phyloP scores from a whole-genome alignment of 441 rosid genomes.

The Lepidium campestre region DNA sequence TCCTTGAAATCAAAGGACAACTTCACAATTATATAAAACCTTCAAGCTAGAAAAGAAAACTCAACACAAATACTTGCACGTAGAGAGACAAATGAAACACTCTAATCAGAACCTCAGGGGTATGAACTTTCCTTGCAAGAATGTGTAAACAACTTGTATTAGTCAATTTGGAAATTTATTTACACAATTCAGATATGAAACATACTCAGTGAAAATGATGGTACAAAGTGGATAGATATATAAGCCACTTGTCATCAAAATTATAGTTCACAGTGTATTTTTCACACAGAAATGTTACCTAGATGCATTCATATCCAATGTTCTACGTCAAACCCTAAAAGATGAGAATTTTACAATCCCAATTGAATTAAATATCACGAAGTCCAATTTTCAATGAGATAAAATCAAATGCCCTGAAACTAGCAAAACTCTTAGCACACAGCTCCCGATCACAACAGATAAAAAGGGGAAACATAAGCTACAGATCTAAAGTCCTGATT shows the following conservation, averaged over 20 bases:
- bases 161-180: background rate
- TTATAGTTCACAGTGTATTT: background rate
- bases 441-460: background rate
- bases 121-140: background rate
- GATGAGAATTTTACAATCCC: background rate
- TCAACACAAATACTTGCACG: background rate
- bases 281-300: background rate
- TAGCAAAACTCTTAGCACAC: background rate
- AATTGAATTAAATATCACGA: background rate
- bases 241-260: background rate
- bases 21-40: background rate
- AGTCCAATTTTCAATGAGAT: background rate
- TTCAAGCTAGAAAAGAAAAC: background rate
- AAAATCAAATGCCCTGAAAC: background rate
- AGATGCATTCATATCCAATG: background rate
- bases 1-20: background rate
- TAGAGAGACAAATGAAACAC: background rate
- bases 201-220: background rate
- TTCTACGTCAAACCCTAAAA: background rate
- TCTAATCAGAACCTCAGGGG: background rate
- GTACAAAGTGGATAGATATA: background rate
- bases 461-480: background rate
- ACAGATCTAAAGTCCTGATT: background rate
- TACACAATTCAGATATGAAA: background rate
- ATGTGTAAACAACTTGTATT: background rate